Evolutionary conservation across 495 filamentous ascomycete genomes (phyloP).

Genomic region (Hypoxylon intermedium): DNA sequence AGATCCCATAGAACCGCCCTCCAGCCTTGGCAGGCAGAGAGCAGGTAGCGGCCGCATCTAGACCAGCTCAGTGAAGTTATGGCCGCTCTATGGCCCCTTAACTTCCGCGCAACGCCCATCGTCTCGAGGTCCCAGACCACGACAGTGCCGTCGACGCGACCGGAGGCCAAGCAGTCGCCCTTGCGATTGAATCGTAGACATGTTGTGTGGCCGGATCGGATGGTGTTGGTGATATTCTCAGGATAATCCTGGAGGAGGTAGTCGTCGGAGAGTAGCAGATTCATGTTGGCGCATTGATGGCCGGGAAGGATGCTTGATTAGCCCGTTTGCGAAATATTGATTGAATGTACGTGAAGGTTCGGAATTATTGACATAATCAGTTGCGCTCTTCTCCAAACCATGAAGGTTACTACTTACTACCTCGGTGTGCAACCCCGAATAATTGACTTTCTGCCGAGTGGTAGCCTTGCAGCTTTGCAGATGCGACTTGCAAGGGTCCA

Average conservation of each 20-base stretch:
- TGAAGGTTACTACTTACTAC: too few relatives aligned
- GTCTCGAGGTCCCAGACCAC: slow-evolving; percentile 98
- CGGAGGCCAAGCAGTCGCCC: slow-evolving; percentile 92
- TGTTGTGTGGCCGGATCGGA: slow-evolving; percentile 73
- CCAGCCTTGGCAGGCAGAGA: slow-evolving; percentile 94
- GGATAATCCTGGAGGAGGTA: slow-evolving; percentile 92
- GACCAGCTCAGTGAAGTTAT: slow-evolving; percentile 96
- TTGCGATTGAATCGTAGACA: slow-evolving; percentile 88
- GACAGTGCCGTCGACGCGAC: slow-evolving; percentile 90
- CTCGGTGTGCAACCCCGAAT: too few relatives aligned
- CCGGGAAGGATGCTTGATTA: background rate
- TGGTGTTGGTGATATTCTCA: slow-evolving; percentile 81
- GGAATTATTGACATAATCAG: too few relatives aligned
- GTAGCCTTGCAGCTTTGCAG: slow-evolving; percentile 17
- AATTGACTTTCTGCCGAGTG: background rate
- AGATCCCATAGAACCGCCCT: slow-evolving; percentile 96
- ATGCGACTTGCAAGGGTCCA: too few relatives aligned
- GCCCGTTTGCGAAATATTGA: background rate
- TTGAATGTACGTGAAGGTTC: too few relatives aligned
- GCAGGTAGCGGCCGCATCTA: slow-evolving; percentile 85
- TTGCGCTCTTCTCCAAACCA: too few relatives aligned
- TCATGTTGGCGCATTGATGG: slow-evolving; percentile 49
- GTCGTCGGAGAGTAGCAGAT: slow-evolving; percentile 60
- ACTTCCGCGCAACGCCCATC: slow-evolving; percentile 90
- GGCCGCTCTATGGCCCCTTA: slow-evolving; percentile 87